phyloP scores from a whole-genome alignment of 352 stramenopile genomes.

The Pythium aristosporum region DNA sequence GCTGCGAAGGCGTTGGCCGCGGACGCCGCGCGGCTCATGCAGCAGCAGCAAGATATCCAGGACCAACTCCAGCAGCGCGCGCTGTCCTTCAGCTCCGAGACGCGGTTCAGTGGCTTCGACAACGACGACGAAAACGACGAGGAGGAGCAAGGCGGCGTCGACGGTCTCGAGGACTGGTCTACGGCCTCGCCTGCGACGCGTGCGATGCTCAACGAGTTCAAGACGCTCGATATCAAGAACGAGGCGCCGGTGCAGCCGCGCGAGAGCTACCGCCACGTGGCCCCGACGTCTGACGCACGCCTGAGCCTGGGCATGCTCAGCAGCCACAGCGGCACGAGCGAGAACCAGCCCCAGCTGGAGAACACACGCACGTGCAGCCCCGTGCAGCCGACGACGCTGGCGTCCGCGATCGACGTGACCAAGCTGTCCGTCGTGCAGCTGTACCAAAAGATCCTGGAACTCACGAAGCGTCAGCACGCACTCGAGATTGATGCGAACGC shows the following conservation, averaged over 20 bases:
- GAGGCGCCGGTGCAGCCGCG: constrained; percentile 25
- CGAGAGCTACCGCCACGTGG: constrained; percentile 39
- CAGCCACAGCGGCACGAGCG: background rate
- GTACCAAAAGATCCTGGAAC: constrained; percentile 63
- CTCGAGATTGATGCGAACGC: constrained; percentile 43
- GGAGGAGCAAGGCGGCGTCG: constrained; percentile 13
- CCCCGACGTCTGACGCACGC: background rate
- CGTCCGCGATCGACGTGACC: background rate
- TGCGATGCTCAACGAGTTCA: constrained; percentile 31
- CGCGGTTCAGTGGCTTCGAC: constrained; percentile 25
- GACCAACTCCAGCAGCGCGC: constrained; percentile 17
- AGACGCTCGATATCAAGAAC: constrained; percentile 37
- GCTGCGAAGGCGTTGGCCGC: constrained; percentile 6
- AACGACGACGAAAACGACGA: constrained; percentile 43
- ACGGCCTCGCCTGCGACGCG: constrained; percentile 28
- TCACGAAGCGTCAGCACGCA: constrained; percentile 57
- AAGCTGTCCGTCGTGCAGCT: constrained; percentile 54
- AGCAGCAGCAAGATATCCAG: constrained; percentile 19
- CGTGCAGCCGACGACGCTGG: background rate
- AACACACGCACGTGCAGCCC: background rate
- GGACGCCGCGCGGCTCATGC: constrained; percentile 13
- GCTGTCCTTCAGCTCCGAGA: constrained; percentile 24
- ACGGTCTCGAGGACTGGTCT: constrained; percentile 30
- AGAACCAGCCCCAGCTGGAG: background rate
- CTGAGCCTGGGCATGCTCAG: constrained; percentile 7